phyloP scores from a whole-genome alignment of 148 eudicot genomes.

The Silene uniflora region DNA sequence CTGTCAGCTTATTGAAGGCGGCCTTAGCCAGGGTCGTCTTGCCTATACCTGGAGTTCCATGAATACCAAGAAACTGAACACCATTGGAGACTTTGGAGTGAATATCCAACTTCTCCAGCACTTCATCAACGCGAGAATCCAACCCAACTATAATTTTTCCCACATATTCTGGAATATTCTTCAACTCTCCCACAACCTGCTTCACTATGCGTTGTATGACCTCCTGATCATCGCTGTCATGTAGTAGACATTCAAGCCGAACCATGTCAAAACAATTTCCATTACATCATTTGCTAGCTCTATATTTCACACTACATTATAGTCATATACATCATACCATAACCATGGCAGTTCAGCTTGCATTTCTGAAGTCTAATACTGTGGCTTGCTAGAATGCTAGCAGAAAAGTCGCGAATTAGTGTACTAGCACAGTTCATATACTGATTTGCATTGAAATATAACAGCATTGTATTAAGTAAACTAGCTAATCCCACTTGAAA shows the following conservation, averaged over 20 bases:
- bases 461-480: background rate
- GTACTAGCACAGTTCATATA: background rate
- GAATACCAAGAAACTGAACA: constrained; percentile 40
- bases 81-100: constrained; percentile 19
- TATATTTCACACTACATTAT: too few relatives aligned
- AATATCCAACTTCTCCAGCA: constrained; percentile 27
- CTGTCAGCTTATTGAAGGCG: constrained; percentile 44
- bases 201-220: constrained; percentile 36
- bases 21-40: constrained; percentile 72
- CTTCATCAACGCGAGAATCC: constrained; percentile 35
- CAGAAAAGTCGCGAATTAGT: background rate
- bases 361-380: background rate
- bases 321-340: too few relatives aligned
- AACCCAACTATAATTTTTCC: constrained; percentile 43
- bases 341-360: background rate
- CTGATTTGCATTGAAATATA: background rate
- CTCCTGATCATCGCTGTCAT: constrained; percentile 32
- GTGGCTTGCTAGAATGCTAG: background rate
- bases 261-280: constrained; percentile 11
- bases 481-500: background rate
- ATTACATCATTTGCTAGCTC: too few relatives aligned
- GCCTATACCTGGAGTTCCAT: constrained; percentile 62
- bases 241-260: background rate
- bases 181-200: constrained; percentile 39
- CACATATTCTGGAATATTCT: constrained; percentile 44